phyloP scores from a whole-genome alignment of 352 stramenopile genomes.

The Albugo candida region DNA sequence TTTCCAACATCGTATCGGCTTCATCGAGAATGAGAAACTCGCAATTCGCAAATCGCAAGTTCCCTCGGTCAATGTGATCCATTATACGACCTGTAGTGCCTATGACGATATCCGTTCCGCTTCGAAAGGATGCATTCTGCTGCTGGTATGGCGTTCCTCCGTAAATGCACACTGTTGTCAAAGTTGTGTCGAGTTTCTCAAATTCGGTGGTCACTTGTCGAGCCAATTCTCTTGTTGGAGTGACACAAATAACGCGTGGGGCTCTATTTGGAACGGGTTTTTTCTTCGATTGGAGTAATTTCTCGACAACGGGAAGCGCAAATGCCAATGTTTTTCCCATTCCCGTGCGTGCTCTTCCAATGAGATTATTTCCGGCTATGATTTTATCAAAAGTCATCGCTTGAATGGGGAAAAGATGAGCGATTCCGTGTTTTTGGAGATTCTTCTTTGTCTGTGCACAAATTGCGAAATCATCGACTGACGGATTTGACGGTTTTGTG shows the following conservation, averaged over 20 bases:
- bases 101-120: conserved; percentile 83
- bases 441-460: conserved; percentile 29
- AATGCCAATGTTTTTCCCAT: conserved; percentile 99
- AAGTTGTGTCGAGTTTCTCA: conserved; percentile 45
- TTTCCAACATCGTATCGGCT: conserved; percentile 91
- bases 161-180: conserved; percentile 83
- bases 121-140: conserved; percentile 77
- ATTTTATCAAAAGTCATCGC: conserved; percentile 92
- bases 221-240: conserved; percentile 93
- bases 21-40: conserved; percentile 89
- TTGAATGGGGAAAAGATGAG: conserved; percentile 83
- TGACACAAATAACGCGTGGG: conserved; percentile 90
- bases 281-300: conserved; percentile 46
- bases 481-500: conserved; percentile 20
- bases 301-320: conserved; percentile 87
- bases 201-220: conserved; percentile 91
- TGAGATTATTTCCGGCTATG: conserved; percentile 89
- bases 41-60: conserved; percentile 71
- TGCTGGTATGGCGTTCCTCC: conserved; percentile 79
- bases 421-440: conserved; percentile 63
- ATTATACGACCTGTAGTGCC: conserved; percentile 85
- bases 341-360: conserved; percentile 91
- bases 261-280: conserved; percentile 43
- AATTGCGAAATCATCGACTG: conserved; percentile 53
- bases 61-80: conserved; percentile 85